Percentiles rank a stretch among this genome's conserved stretches.
These are phyloP conservation scores for Puccinia sorghi DNA, from an alignment of 1,284 basidiomycete species.

Conservation along the genomic window DNA sequence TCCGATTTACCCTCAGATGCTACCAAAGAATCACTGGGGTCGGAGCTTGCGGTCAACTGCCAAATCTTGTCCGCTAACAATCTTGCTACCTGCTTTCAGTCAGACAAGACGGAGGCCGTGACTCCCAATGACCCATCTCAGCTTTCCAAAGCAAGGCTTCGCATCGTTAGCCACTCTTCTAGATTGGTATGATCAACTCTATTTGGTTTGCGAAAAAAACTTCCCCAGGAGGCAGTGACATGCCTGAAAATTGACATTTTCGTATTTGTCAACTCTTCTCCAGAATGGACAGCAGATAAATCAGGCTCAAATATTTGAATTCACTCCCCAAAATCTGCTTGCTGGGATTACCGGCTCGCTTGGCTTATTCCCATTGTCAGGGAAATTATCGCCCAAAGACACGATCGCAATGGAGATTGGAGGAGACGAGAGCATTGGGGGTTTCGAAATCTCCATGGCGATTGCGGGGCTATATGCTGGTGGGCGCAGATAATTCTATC, in stretches of 20 bases:
- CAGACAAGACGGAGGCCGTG: not conserved
- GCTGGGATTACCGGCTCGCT: constrained; percentile 39
- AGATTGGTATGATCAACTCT: not conserved
- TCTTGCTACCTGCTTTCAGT: not conserved
- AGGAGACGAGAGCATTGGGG: constrained; percentile 6
- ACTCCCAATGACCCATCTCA: not conserved
- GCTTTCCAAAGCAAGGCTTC: not conserved
- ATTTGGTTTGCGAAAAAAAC: not conserved
- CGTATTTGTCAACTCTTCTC: not conserved
- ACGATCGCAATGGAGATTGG: constrained; percentile 13
- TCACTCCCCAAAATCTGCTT: constrained; percentile 16
- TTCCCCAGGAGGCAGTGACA: too few relatives aligned
- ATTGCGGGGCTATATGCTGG: constrained; percentile 26
- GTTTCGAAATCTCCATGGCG: constrained; percentile 7
- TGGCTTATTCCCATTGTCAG: constrained; percentile 13
- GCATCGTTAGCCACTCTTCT: not conserved
- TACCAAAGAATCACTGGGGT: not conserved
- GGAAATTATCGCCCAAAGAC: constrained; percentile 12
- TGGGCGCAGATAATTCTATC: constrained; percentile 6
- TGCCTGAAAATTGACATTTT: not conserved
- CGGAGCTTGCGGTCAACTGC: not conserved
- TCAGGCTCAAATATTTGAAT: not conserved
- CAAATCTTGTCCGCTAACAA: not conserved
- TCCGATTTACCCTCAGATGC: not conserved
- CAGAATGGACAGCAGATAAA: not conserved